Evolutionary conservation across 2,329 filamentous ascomycete genomes (phyloP).

Genomic region (Mycosphaerella sp.): DNA sequence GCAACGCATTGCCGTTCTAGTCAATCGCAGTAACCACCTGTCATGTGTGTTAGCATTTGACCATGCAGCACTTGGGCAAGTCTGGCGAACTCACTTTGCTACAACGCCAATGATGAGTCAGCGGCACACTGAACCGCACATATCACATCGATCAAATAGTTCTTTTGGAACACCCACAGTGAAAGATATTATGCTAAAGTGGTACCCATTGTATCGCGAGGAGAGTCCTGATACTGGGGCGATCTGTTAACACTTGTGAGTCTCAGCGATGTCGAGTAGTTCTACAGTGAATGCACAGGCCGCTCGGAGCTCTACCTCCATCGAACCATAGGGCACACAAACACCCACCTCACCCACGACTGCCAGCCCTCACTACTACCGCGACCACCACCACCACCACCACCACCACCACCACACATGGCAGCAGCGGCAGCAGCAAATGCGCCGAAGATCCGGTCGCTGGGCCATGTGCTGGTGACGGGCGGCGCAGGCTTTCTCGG

Average conservation of each 20-base stretch:
- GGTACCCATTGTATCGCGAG: too few species aligned
- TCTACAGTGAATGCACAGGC: too few species aligned
- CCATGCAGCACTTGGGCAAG: too few species aligned
- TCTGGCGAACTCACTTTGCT: constrained; percentile 22
- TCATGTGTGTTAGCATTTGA: background rate
- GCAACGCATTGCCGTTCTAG: constrained; percentile 24
- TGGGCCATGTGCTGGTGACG: constrained; percentile 45
- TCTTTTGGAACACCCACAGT: background rate
- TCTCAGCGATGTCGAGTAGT: too few species aligned
- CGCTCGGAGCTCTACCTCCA: too few species aligned
- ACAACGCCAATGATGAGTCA: constrained; percentile 20
- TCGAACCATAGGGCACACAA: too few species aligned
- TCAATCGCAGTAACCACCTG: constrained; percentile 30
- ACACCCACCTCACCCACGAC: too few species aligned
- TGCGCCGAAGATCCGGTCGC: constrained; percentile 24
- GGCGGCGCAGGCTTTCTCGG: constrained; percentile 50
- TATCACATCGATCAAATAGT: background rate
- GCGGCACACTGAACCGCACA: background rate
- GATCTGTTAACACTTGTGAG: too few species aligned
- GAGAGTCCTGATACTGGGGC: too few species aligned
- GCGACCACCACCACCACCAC: background rate
- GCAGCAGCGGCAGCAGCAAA: background rate
- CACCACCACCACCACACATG: background rate
- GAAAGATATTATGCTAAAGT: too few species aligned
- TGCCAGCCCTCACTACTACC: too few species aligned